Percentiles rank a stretch among this genome's conserved stretches.
Evolutionary conservation across 164 flowering plant species (phyloP).

Genomic region (Stephania cephalantha): DNA sequence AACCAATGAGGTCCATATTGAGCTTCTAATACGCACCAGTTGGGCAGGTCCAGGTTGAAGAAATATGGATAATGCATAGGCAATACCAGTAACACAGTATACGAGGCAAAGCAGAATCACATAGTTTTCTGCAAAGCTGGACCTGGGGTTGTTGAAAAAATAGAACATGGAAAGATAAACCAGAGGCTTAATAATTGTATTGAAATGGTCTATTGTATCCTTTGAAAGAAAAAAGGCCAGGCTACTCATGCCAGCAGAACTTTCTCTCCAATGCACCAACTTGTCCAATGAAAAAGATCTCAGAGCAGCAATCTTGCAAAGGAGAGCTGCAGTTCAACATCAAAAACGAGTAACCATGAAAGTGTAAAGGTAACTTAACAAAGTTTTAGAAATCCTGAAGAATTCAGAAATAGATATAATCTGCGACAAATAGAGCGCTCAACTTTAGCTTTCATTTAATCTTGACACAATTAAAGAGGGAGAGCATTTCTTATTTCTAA

Average conservation of each 20-base stretch:
- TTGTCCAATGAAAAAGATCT: slow-evolving; percentile 88
- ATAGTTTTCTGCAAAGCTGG: slow-evolving; percentile 70
- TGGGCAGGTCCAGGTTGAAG: slow-evolving; percentile 85
- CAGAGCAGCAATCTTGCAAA: slow-evolving; percentile 79
- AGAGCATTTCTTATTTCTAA: background rate
- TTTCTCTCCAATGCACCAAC: slow-evolving; percentile 86
- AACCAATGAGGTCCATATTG: background rate
- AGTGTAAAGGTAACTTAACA: background rate
- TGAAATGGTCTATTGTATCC: slow-evolving; percentile 84
- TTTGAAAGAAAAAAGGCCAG: slow-evolving; percentile 82
- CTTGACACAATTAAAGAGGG: background rate
- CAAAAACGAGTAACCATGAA: slow-evolving; percentile 13
- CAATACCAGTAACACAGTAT: slow-evolving; percentile 95
- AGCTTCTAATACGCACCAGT: slow-evolving; percentile 46
- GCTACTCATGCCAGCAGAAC: slow-evolving; percentile 84
- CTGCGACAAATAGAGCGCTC: background rate
- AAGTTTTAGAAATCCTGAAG: background rate
- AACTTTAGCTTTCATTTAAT: background rate
- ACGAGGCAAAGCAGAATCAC: slow-evolving; percentile 72
- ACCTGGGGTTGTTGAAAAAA: slow-evolving; percentile 96
- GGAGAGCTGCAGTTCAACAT: slow-evolving; percentile 58
- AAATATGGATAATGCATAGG: slow-evolving; percentile 71
- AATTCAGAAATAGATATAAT: background rate
- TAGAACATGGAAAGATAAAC: slow-evolving; percentile 96
- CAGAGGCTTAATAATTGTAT: slow-evolving; percentile 73